These are phyloP conservation scores for Berkeleyomyces basicola DNA, from an alignment of 2,329 filamentous ascomycete species.

Conservation along the genomic window DNA sequence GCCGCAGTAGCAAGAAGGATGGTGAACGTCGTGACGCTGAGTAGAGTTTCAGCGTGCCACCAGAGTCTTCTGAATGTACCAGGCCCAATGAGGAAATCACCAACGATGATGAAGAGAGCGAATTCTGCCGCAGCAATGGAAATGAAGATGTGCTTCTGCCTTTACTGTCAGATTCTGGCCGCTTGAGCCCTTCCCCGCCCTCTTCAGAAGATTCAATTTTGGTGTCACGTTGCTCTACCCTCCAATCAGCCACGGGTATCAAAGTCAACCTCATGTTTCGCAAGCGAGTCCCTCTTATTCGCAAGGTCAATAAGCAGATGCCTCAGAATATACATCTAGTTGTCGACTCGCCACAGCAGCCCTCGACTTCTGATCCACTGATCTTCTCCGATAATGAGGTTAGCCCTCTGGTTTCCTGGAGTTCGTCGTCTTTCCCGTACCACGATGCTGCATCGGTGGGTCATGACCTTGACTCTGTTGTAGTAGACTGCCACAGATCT, in stretches of 20 bases:
- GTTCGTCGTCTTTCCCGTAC: neutral
- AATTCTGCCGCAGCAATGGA: neutral
- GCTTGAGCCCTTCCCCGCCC: neutral
- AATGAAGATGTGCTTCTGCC: neutral
- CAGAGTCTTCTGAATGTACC: neutral
- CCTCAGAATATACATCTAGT: neutral
- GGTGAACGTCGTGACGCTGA: slow-evolving; percentile 13
- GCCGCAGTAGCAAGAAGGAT: slow-evolving; percentile 10
- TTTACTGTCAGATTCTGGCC: neutral
- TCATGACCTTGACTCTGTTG: no score
- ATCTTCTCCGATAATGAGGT: neutral
- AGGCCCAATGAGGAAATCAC: neutral
- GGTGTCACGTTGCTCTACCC: neutral
- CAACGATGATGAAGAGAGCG: neutral
- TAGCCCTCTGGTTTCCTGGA: neutral
- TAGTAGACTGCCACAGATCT: no score
- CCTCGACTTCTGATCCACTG: neutral
- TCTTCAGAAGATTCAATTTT: neutral
- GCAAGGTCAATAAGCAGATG: neutral
- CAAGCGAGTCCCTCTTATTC: neutral
- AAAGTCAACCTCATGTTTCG: slow-evolving; percentile 7
- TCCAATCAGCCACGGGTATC: neutral
- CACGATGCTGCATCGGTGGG: no score
- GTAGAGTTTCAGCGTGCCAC: slow-evolving; percentile 13
- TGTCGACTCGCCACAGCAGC: neutral